Evolutionary conservation across 495 filamentous ascomycete genomes (phyloP).

Genomic region (Penicillium chermesinum): DNA sequence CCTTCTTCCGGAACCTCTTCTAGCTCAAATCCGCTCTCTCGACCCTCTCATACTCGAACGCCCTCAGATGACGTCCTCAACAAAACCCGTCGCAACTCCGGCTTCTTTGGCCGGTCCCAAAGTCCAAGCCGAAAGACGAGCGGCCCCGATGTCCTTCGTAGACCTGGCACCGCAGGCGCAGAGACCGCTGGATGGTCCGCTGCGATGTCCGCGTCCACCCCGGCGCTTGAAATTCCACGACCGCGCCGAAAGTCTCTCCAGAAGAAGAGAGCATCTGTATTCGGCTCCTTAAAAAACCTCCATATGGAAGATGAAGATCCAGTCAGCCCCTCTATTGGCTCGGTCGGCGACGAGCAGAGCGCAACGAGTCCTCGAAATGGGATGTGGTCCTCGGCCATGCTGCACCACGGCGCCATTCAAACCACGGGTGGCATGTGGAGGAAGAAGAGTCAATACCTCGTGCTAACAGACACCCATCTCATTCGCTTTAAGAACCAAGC

Average conservation of each 20-base stretch:
- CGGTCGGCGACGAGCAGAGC: constrained; percentile 31
- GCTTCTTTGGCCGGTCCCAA: constrained; percentile 37
- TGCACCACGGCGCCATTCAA: constrained; percentile 74
- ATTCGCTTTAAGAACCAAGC: constrained; percentile 73
- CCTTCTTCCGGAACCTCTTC: constrained; percentile 24
- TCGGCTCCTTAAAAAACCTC: constrained; percentile 53
- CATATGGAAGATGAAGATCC: constrained; percentile 47
- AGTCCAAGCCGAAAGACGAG: constrained; percentile 17
- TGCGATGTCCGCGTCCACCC: constrained; percentile 17
- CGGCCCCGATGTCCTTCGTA: constrained; percentile 22
- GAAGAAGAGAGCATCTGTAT: constrained; percentile 48
- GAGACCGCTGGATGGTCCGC: constrained; percentile 21
- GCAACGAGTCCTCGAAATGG: constrained; percentile 25
- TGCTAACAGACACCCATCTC: constrained; percentile 81
- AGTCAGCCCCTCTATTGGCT: constrained; percentile 30
- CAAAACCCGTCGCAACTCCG: constrained; percentile 38
- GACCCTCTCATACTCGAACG: constrained; percentile 32
- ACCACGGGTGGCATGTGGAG: constrained; percentile 74
- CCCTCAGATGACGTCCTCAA: constrained; percentile 34
- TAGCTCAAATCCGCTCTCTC: constrained; percentile 5
- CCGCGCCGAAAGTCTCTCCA: constrained; percentile 42
- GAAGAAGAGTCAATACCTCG: constrained; percentile 83
- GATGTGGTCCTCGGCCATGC: constrained; percentile 43
- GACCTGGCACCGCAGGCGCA: constrained; percentile 29
- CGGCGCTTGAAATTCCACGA: constrained; percentile 26